Conservation (phyloP, 768 basidiomycete species). For the Phaeolepiota aurea region DNA sequence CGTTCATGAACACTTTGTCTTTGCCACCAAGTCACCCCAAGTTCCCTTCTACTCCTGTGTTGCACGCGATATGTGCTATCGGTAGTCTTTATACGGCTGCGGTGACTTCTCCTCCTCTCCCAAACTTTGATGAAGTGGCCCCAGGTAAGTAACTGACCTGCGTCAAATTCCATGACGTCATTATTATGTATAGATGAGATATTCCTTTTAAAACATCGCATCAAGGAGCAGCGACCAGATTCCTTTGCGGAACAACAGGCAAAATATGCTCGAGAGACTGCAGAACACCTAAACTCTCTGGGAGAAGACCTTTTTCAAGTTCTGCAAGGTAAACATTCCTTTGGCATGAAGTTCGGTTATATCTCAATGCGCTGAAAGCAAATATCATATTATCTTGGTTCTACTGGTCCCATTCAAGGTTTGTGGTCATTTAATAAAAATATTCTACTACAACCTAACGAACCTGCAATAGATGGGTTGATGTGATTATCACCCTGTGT, state of each 20-base stretch:
- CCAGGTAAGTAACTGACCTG: slow-evolving; percentile 23
- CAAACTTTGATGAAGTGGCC: slow-evolving; percentile 37
- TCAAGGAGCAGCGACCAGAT: slow-evolving; percentile 38
- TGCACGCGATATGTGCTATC: slow-evolving; percentile 84
- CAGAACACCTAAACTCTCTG: slow-evolving; percentile 36
- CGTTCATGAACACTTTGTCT: slow-evolving; percentile 56
- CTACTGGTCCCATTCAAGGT: slow-evolving; percentile 70
- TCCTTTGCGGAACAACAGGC: slow-evolving; percentile 65
- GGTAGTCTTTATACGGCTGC: slow-evolving; percentile 71
- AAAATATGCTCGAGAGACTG: slow-evolving; percentile 39
- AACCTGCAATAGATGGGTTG: slow-evolving; percentile 52
- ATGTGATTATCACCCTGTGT: slow-evolving; percentile 49
- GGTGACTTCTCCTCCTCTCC: slow-evolving; percentile 46
- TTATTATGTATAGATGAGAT: slow-evolving; percentile 36
- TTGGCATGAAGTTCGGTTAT: not conserved
- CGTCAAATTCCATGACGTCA: not conserved
- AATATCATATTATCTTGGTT: slow-evolving; percentile 61
- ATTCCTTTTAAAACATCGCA: slow-evolving; percentile 36
- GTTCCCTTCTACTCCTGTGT: slow-evolving; percentile 62
- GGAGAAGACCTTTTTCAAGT: slow-evolving; percentile 52
- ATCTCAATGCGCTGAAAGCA: slow-evolving; percentile 26
- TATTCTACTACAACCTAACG: slow-evolving; percentile 5
- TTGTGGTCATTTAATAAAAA: slow-evolving; percentile 9
- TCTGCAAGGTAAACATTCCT: slow-evolving; percentile 45
- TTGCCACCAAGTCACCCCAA: slow-evolving; percentile 61